These are phyloP conservation scores for Penicillium malachiteum DNA, from an alignment of 495 filamentous ascomycete species.

Conservation along the genomic window DNA sequence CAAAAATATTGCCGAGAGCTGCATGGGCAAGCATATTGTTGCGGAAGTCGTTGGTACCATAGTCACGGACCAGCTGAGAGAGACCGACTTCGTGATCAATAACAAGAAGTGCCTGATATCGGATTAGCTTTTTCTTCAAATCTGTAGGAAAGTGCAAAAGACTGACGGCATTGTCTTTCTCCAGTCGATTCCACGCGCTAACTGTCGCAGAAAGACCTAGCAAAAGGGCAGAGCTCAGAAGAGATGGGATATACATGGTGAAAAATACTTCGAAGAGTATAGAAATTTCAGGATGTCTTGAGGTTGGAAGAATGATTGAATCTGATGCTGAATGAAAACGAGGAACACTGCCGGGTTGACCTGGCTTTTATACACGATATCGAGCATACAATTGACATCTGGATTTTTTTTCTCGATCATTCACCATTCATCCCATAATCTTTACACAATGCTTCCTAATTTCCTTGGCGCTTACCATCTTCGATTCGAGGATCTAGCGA, in stretches of 20 bases:
- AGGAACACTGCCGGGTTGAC: background rate
- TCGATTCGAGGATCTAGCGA: background rate
- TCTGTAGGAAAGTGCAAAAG: background rate
- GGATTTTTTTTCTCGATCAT: background rate
- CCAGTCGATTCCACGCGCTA: slow-evolving; percentile 42
- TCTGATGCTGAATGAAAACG: background rate
- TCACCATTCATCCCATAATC: background rate
- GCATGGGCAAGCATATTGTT: slow-evolving; percentile 71
- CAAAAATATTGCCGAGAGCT: slow-evolving; percentile 62
- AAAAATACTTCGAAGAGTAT: background rate
- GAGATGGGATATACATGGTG: slow-evolving; percentile 17
- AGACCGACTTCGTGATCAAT: slow-evolving; percentile 75
- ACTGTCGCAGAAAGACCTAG: slow-evolving; percentile 19
- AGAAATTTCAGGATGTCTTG: background rate
- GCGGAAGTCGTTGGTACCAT: slow-evolving; percentile 57
- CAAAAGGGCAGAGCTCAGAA: slow-evolving; percentile 16
- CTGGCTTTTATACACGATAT: background rate
- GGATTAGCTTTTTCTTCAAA: background rate
- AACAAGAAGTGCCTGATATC: slow-evolving; percentile 53
- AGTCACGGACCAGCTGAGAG: slow-evolving; percentile 64
- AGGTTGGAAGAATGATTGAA: background rate
- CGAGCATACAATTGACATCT: background rate
- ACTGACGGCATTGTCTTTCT: slow-evolving; percentile 56
- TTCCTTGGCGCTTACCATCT: background rate
- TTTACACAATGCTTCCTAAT: background rate